A percentile compares a stretch with the other conserved stretches of the same genome.
Conservation (phyloP, 331 rosid genomes). For the Dryas integrifolia region DNA sequence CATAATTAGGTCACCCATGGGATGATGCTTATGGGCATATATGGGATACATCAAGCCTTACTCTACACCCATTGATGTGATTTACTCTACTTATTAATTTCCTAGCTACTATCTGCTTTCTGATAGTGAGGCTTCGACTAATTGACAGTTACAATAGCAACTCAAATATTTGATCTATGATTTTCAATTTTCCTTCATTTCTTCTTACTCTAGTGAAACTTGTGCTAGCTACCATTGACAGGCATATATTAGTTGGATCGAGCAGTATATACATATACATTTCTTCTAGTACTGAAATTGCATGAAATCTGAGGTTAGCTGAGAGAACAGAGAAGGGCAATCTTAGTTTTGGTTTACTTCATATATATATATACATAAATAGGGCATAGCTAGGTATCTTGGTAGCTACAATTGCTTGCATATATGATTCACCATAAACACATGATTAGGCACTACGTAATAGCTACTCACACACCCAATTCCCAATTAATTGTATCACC, state of each 20-base stretch:
- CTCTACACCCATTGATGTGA: background rate
- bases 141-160: no score
- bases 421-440: no score
- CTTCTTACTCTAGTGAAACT: no score
- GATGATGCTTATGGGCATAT: no score
- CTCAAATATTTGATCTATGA: no score
- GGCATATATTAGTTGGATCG: no score
- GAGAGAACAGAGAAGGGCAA: background rate
- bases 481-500: background rate
- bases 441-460: no score
- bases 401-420: background rate
- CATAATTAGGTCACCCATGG: constrained; percentile 2
- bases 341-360: background rate
- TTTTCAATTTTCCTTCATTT: no score
- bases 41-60: background rate
- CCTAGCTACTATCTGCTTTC: constrained; percentile 21
- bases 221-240: no score
- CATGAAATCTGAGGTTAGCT: background rate
- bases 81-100: background rate
- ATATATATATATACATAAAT: background rate
- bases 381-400: no score
- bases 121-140: background rate
- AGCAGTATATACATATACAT: background rate
- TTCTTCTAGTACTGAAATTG: background rate
- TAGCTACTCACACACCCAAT: no score